Evolutionary conservation across 768 basidiomycete genomes (phyloP).

Genomic region (Pholiota conissans): DNA sequence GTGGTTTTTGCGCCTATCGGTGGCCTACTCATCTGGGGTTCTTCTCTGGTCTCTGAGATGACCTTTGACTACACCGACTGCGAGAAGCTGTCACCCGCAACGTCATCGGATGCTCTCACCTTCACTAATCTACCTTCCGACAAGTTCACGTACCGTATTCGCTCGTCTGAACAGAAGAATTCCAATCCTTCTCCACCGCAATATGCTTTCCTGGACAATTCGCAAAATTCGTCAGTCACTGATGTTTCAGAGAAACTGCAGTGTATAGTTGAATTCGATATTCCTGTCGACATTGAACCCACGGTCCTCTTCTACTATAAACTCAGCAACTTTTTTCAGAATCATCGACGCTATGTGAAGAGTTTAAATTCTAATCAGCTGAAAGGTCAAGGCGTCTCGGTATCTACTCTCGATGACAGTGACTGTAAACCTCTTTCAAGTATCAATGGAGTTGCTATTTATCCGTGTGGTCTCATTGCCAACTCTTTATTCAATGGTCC

Average conservation of each 20-base stretch:
- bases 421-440: conserved; percentile 90
- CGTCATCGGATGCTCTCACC: conserved; percentile 31
- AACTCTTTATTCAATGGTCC: conserved; percentile 95
- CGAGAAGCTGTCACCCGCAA: conserved; percentile 57
- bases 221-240: conserved; percentile 43
- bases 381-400: conserved; percentile 62
- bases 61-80: conserved; percentile 95
- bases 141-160: conserved; percentile 66
- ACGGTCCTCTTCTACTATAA: conserved; percentile 95
- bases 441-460: conserved; percentile 59
- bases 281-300: conserved; percentile 73
- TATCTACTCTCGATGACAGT: conserved; percentile 53
- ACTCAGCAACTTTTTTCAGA: conserved; percentile 95
- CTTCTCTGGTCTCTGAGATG: conserved; percentile 81
- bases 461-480: conserved; percentile 96
- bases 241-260: conserved; percentile 45
- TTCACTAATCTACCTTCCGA: conserved; percentile 63
- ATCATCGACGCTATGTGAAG: conserved; percentile 97
- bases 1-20: conserved; percentile 96
- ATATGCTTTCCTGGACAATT: conserved; percentile 73
- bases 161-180: conserved; percentile 52
- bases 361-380: conserved; percentile 85
- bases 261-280: conserved; percentile 80
- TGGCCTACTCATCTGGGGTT: conserved; percentile 91
- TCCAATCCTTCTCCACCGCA: conserved; percentile 56